These are phyloP conservation scores for Rhipidocladum racemiflorum DNA, from an alignment of 176 grass and related monocot genomes.

Conservation along the genomic window DNA sequence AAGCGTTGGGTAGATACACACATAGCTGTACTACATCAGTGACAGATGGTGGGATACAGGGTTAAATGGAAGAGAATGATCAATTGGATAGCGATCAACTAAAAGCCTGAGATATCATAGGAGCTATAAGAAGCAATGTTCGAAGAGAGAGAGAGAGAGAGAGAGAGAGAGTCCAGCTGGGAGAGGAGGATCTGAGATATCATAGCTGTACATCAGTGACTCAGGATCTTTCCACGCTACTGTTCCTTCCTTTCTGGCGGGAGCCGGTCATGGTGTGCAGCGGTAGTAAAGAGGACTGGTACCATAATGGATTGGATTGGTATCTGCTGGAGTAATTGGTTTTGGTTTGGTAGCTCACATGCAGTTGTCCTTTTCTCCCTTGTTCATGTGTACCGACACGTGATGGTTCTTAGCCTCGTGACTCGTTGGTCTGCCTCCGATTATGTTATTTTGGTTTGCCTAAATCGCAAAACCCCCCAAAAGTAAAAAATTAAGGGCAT, in stretches of 20 bases:
- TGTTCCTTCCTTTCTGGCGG: neutral
- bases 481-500: neutral
- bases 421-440: neutral
- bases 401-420: neutral
- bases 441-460: neutral
- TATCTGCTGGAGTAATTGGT: neutral
- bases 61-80: neutral
- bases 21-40: neutral
- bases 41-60: neutral
- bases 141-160: too few species aligned
- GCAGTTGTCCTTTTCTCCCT: conserved; percentile 3
- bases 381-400: neutral
- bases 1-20: neutral
- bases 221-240: neutral
- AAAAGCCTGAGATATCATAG: neutral
- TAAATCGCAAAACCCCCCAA: neutral
- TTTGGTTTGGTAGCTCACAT: conserved; percentile 31
- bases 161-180: too few species aligned
- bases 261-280: neutral
- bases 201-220: too few species aligned
- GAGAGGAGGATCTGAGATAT: too few species aligned
- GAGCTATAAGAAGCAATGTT: neutral
- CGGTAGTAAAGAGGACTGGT: neutral
- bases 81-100: neutral
- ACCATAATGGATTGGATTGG: neutral